These are phyloP conservation scores for Diaporthe citri DNA, from an alignment of 2,329 filamentous ascomycete species.

Conservation along the genomic window DNA sequence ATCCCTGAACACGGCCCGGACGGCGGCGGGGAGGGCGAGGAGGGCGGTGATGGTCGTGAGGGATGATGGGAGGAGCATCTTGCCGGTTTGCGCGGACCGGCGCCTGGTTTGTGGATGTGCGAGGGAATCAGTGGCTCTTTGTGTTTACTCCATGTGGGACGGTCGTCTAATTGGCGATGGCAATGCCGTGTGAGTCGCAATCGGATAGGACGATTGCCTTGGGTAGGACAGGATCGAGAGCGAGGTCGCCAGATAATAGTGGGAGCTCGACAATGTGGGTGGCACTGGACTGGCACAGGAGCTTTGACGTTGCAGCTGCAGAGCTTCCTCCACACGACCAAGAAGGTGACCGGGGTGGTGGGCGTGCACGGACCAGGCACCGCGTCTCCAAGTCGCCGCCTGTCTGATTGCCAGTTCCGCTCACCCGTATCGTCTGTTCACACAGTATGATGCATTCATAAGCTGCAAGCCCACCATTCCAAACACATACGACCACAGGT, in stretches of 20 bases:
- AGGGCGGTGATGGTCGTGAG: slow-evolving; percentile 47
- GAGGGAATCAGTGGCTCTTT: neutral
- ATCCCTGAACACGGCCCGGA: slow-evolving; percentile 83
- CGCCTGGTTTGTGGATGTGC: slow-evolving; percentile 1
- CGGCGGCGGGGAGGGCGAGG: slow-evolving; percentile 60
- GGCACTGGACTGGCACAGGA: neutral
- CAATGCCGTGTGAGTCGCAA: neutral
- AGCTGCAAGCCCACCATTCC: no score
- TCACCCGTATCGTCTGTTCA: no score
- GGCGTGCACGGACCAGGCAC: neutral
- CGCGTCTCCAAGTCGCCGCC: neutral
- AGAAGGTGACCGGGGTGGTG: neutral
- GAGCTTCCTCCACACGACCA: slow-evolving; percentile 12
- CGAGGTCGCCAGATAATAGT: neutral
- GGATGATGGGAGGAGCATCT: slow-evolving; percentile 37
- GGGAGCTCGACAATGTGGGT: neutral
- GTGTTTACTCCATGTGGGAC: slow-evolving; percentile 35
- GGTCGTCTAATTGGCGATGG: neutral
- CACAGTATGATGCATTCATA: neutral
- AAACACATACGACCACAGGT: neutral
- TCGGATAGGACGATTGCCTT: neutral
- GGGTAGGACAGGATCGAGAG: neutral
- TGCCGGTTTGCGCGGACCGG: slow-evolving; percentile 34
- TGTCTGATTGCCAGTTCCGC: neutral
- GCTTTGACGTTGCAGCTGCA: slow-evolving; percentile 27